phyloP scores from a whole-genome alignment of 176 grass and related monocot genomes.

The Musa beccarii region DNA sequence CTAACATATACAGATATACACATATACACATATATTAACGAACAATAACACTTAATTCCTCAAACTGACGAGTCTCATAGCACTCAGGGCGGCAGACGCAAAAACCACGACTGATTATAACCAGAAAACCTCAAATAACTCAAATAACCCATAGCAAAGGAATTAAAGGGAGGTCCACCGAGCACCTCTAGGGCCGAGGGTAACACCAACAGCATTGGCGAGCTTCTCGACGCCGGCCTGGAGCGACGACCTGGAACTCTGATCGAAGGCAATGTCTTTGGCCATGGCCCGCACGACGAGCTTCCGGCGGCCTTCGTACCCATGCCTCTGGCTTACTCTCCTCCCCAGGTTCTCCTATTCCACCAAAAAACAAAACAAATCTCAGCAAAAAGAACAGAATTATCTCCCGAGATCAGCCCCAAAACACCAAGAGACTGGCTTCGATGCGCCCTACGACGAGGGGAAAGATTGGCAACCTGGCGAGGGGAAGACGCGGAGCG shows the following conservation, averaged over 20 bases:
- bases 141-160: too few relatives aligned
- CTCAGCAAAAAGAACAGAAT: background rate
- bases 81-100: too few relatives aligned
- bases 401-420: background rate
- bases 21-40: too few relatives aligned
- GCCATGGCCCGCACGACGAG: constrained; percentile 41
- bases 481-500: constrained; percentile 27
- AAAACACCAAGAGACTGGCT: background rate
- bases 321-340: background rate
- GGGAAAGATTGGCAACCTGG: constrained; percentile 25
- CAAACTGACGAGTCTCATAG: too few relatives aligned
- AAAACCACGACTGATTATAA: too few relatives aligned
- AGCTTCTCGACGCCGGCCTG: constrained; percentile 96
- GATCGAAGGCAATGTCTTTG: constrained; percentile 93
- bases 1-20: too few relatives aligned
- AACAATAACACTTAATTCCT: too few relatives aligned
- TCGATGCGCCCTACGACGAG: background rate
- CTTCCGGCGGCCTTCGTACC: constrained; percentile 12
- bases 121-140: too few relatives aligned
- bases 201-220: constrained; percentile 62
- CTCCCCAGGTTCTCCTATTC: constrained; percentile 12
- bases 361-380: background rate
- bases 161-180: background rate
- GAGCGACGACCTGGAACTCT: constrained; percentile 49
- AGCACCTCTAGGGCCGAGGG: constrained; percentile 81